Evolutionary conservation across 345 rosid species (phyloP), one percentile per base, ranked within the genome.

Genomic region (Eucalyptus sp.): DNA sequence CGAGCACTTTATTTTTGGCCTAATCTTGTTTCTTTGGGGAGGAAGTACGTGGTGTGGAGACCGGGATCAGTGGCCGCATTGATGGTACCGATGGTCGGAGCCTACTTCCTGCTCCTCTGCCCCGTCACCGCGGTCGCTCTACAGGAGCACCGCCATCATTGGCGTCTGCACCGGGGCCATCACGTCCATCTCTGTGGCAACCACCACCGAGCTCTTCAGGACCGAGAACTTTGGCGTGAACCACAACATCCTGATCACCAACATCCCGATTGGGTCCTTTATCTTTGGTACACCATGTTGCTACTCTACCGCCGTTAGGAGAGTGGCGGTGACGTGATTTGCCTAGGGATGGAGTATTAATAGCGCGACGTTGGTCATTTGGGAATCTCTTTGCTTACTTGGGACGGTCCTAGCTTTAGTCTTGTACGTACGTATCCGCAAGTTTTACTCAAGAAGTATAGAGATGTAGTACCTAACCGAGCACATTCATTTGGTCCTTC

Each of bases 251-350:
- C 91, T 96, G 68, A 96, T 97, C 17, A 92, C 94, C 5, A 96
- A 92, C 88, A 97, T 98, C 88, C 99, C 98, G 4, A 66, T 97
- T 5, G 98, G 99, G 2, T 95, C 97, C 25, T 95, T 94, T 48
- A 13, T 92, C 17, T 96, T 94, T 50, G 99, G 98, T 10, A 93
- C 91, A 64, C 29, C 8, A 97, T 97, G 14, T 97, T 97, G n/a
- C 68, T 94, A 31, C 66, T 93, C 58, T 97, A 96, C 91, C 94
- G 50, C 89, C 90, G 91, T 90, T 51, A 41, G 24, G 80, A 27
- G 51, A 92, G 89, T 2, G 91, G 88, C 1, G 89, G 56, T 14
- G 90, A 89, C 22, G 96, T 94, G 25, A 95, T 87, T 79, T 95
- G 99, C 92, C 89, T 94, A 81, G 98, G 99, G 31, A 76, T 87